phyloP scores from a whole-genome alignment of 208 protist genomes.

The Strigomonas culicis region DNA sequence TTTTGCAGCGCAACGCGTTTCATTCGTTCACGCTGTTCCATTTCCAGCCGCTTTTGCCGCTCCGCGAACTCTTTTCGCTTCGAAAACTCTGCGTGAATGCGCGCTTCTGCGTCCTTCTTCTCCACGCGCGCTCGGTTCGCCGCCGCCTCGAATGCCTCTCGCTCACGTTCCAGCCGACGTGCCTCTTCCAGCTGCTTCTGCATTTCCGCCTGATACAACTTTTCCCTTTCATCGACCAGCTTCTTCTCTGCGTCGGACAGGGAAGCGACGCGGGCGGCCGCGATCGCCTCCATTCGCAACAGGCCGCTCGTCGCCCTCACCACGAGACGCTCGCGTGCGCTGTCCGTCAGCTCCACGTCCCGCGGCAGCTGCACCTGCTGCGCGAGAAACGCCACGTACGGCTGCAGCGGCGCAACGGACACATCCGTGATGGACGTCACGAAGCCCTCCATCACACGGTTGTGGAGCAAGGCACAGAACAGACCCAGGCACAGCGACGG shows the following conservation, averaged over 20 bases:
- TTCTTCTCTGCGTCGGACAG: neutral
- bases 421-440: too few species aligned
- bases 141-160: neutral
- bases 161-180: neutral
- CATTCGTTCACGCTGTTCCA: slow-evolving; percentile 10
- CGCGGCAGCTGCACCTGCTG: too few species aligned
- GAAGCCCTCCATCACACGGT: too few species aligned
- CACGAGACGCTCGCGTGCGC: too few species aligned
- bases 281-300: too few species aligned
- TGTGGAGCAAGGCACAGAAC: too few species aligned
- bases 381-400: too few species aligned
- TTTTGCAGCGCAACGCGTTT: neutral
- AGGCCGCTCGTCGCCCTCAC: too few species aligned
- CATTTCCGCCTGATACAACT: neutral
- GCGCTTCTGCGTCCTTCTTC: slow-evolving; percentile 15
- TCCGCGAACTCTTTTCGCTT: neutral
- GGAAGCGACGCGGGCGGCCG: too few species aligned
- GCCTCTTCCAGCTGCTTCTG: slow-evolving; percentile 2
- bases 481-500: too few species aligned
- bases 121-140: neutral
- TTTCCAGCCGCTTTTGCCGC: slow-evolving; percentile 12
- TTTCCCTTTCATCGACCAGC: neutral
- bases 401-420: too few species aligned
- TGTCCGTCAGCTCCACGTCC: too few species aligned
- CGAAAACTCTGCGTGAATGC: slow-evolving; percentile 21